Evolutionary conservation across 495 filamentous ascomycete genomes (phyloP), one percentile per base, ranked within the genome.

Genomic region (Penicillium diatomitis): DNA sequence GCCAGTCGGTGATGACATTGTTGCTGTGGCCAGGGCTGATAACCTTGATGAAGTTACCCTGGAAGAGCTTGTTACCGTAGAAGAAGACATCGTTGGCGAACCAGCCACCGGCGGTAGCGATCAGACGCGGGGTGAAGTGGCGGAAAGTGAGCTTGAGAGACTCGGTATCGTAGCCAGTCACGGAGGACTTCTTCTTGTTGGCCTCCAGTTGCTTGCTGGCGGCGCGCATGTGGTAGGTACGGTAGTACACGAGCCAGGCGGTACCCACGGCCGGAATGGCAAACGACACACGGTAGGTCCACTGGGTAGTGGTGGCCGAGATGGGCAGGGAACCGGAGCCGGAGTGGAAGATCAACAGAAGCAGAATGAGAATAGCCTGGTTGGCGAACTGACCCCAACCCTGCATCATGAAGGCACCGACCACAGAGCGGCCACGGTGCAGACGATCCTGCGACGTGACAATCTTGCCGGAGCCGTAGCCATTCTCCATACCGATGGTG

Each of bases 21-120:
- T 70, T 68, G 52, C 75, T 71, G 33, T 67, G 52, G 2, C 6
- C 31, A 10, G 74, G 73, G 49, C 79, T 81, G 52, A 94, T 79
- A 59, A 85, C 82, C 2, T 53, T 65, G 60, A 94, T 92, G 67
- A 95, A 95, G 62, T 88, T 76, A 53, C 73, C 74, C 70, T 91
- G 88, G 77, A 95, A 95, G 32, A 95, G 81, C 78, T 94, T 94
- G 83, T 94, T 95, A 59, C 88, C 89, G 67, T 95, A 95, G 72
- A 95, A 95, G 78, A 95, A 94, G 38, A 95, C 80, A 63, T 94
- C 89, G 65, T 94, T 95, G 68, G 79, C 81, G 64, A 85, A 95
- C 88, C 89, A 95, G 8, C 78, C 77, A 48, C 82, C 82, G 30
- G 87, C 80, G 27, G 89, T 94, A 31, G 87, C 89, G 11, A 95